Percentiles rank a stretch among this genome's conserved stretches.
phyloP scores from a whole-genome alignment of 495 filamentous ascomycete genomes.

The Emericellopsis terricola region DNA sequence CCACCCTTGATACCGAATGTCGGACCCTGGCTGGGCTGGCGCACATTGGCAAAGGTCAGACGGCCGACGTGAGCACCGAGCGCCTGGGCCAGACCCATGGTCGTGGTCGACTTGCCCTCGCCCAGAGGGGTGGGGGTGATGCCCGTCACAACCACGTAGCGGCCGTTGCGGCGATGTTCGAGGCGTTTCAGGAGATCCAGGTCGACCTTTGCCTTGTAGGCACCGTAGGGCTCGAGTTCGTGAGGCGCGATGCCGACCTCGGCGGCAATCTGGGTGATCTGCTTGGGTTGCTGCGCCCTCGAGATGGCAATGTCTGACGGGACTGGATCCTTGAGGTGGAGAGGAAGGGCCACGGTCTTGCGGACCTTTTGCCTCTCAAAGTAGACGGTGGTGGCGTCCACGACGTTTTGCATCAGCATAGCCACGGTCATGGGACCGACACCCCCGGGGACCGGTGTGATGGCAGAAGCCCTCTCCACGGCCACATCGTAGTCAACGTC shows the following conservation, averaged over 20 bases:
- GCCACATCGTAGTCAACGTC: slow-evolving; percentile 89
- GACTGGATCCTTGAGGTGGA: slow-evolving; percentile 58
- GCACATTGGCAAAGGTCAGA: slow-evolving; percentile 86
- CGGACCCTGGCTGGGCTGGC: slow-evolving; percentile 91
- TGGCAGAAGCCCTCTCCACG: slow-evolving; percentile 73
- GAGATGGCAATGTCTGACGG: slow-evolving; percentile 92
- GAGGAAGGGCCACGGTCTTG: slow-evolving; percentile 55
- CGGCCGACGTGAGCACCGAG: slow-evolving; percentile 74
- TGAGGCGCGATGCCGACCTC: slow-evolving; percentile 74
- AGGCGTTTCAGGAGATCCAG: slow-evolving; percentile 66
- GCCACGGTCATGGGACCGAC: slow-evolving; percentile 98
- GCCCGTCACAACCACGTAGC: slow-evolving; percentile 81
- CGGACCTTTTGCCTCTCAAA: slow-evolving; percentile 68
- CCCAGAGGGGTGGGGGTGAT: slow-evolving; percentile 97
- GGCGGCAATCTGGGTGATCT: slow-evolving; percentile 61
- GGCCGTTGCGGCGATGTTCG: slow-evolving; percentile 68
- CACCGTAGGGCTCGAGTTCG: slow-evolving; percentile 86
- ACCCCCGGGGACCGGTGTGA: slow-evolving; percentile 91
- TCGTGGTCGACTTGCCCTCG: slow-evolving; percentile 98
- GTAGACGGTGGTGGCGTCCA: slow-evolving; percentile 60
- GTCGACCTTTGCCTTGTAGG: slow-evolving; percentile 89
- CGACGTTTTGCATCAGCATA: slow-evolving; percentile 89
- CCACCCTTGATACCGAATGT: slow-evolving; percentile 99
- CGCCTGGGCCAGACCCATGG: slow-evolving; percentile 88
- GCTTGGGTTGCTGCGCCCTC: slow-evolving; percentile 74